phyloP scores from a whole-genome alignment of 169 alveolate species.

The Cryptosporidium bovis region DNA sequence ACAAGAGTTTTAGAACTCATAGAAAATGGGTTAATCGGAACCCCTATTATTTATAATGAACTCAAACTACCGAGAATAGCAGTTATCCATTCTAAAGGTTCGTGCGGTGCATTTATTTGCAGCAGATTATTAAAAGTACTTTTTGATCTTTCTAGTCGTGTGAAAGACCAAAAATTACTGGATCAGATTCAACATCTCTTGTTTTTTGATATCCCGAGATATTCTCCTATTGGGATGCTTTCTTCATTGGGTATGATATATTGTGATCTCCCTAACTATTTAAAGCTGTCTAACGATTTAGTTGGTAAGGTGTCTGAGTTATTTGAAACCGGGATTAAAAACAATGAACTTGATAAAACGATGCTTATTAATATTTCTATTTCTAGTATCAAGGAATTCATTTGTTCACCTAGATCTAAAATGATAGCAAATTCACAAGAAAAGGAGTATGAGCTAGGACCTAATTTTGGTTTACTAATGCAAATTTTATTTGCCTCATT shows the following conservation, averaged over 20 bases:
- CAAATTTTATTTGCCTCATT: slow-evolving; percentile 34
- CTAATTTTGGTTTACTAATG: slow-evolving; percentile 28
- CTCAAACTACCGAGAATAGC: slow-evolving; percentile 28
- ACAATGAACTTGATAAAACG: slow-evolving; percentile 8
- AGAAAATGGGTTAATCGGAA: slow-evolving; percentile 46
- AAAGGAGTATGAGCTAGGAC: slow-evolving; percentile 56
- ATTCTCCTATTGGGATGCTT: slow-evolving; percentile 58
- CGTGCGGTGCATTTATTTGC: slow-evolving; percentile 61
- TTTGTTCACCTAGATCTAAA: not conserved
- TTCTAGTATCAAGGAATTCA: slow-evolving; percentile 31
- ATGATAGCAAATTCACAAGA: slow-evolving; percentile 24
- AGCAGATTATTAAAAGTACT: not conserved
- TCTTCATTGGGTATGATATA: slow-evolving; percentile 40
- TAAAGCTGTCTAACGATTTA: slow-evolving; percentile 10
- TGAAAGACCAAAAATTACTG: slow-evolving; percentile 17
- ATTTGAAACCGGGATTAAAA: slow-evolving; percentile 7
- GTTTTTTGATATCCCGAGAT: slow-evolving; percentile 53
- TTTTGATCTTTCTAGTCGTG: slow-evolving; percentile 1
- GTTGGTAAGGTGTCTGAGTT: slow-evolving; percentile 15
- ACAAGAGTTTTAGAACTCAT: slow-evolving; percentile 12
- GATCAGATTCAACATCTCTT: slow-evolving; percentile 23
- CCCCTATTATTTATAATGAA: slow-evolving; percentile 25
- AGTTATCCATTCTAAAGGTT: slow-evolving; percentile 23
- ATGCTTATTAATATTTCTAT: slow-evolving; percentile 23
- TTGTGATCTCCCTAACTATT: not conserved